phyloP scores from a whole-genome alignment of 371 early-diverging fungal species.

The Apophysomyces trapeziformis region DNA sequence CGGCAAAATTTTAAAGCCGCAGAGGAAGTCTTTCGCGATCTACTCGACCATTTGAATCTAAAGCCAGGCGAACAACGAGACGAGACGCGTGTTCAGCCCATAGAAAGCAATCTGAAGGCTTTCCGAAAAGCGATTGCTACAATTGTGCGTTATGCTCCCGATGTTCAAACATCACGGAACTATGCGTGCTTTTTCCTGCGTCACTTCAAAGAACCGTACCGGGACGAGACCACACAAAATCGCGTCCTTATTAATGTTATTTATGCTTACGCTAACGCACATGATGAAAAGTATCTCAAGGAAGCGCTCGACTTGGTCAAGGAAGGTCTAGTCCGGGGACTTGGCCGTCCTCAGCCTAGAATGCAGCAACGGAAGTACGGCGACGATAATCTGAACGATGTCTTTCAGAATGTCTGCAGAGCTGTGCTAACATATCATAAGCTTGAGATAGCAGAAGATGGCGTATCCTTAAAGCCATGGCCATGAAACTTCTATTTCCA shows the following conservation, averaged over 20 bases:
- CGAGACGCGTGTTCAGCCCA: background rate
- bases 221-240: conserved; percentile 10
- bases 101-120: background rate
- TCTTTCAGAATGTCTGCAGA: conserved; percentile 10
- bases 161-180: conserved; percentile 11
- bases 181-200: conserved; percentile 13
- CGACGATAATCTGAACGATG: background rate
- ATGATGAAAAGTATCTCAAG: background rate
- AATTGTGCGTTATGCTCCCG: conserved; percentile 25
- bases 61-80: background rate
- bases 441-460: conserved; percentile 1
- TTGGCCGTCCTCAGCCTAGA: background rate
- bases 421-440: conserved; percentile 5
- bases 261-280: conserved; percentile 1
- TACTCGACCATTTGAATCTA: background rate
- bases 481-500: background rate
- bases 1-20: background rate
- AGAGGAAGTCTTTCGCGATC: background rate
- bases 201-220: conserved; percentile 12
- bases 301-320: conserved; percentile 14
- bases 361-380: too few species aligned
- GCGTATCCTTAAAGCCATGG: background rate
- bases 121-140: conserved; percentile 17
- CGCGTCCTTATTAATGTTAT: conserved; percentile 25
- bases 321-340: conserved; percentile 16